Conservation (phyloP, 805 yeast species). For the Nakazawaea ishiwadae region DNA sequence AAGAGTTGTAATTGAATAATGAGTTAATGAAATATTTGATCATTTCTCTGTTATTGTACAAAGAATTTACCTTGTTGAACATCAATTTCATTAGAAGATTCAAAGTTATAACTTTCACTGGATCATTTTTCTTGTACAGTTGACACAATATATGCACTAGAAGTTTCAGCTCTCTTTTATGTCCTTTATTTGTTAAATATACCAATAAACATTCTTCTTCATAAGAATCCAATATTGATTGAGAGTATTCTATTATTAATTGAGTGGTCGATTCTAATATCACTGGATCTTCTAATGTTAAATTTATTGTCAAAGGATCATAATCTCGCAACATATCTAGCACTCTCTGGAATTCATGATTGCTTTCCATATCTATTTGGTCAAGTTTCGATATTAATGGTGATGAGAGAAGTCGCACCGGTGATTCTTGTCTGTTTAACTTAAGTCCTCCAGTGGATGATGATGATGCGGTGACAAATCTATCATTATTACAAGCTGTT, state of each 20-base stretch:
- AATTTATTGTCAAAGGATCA: background rate
- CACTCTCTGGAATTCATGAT: background rate
- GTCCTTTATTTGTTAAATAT: background rate
- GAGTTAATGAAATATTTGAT: background rate
- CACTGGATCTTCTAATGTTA: conserved; percentile 5
- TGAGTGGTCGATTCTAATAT: conserved; percentile 3
- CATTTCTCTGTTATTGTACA: background rate
- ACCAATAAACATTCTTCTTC: background rate
- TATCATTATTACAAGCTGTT: background rate
- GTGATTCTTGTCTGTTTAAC: too few relatives aligned
- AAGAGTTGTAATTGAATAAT: background rate
- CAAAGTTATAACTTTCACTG: conserved; percentile 5
- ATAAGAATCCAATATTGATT: background rate
- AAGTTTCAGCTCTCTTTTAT: conserved; percentile 1
- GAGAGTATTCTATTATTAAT: background rate
- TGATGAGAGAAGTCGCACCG: too few relatives aligned
- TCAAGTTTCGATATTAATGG: too few relatives aligned
- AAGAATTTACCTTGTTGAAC: conserved; percentile 1
- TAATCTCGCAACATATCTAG: background rate
- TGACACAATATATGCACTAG: background rate
- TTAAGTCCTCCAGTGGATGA: too few relatives aligned
- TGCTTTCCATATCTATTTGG: too few relatives aligned
- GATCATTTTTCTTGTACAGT: background rate
- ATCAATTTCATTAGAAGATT: conserved; percentile 3
- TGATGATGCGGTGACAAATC: too few relatives aligned